Base-by-base conservation (phyloP, 2,329 filamentous ascomycete genomes). In the Penicillium sp. region DNA sequence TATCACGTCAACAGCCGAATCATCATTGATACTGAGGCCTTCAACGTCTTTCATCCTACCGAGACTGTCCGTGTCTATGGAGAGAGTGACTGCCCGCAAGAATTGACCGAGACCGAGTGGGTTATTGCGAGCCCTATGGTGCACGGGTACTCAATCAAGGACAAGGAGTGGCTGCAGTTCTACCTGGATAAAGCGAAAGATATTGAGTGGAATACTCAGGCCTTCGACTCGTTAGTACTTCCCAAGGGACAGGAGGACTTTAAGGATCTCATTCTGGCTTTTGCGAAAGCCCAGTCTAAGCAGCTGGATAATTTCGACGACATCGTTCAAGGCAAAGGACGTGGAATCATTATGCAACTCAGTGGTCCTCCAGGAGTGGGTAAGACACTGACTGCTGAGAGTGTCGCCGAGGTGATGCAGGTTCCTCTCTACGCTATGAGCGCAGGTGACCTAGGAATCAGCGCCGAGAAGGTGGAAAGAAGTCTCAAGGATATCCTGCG, bases 381-480 rank as follows among this genome's bases (percentile, higher is more conserved):
- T 14, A 84, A 84, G 69, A 84, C 82, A 0, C 65, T 81, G 24
- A 82, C 80, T 4, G 79, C 78, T 6, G 81, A 82, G 61, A 76
- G 74, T 55, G 74, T 82, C 22, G 81, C 82, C 1, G 81, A 83
- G 56, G 70, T 78, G 50, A 80, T 82, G 75, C 71, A 76, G 31
- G 78, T 78, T 1, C 82, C 82, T 2, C 70, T 84, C 0, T 83
- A 79, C 63, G 71, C 76, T 51, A 78, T 84, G 72, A 78, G 74
- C 27, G 62, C 65, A 1, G 81, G 79, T 10, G 81, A 84, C 54
- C 72, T 84, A 0, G 81, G 81, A 16, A 73, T 76, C 11, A 71
- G 77, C 35, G 74, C 78, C 0, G 55, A 64, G 1, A 66, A 68
- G 0, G 76, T 84, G 4, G 81, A 84, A 59, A 58, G 64, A 0